Conservation (phyloP, 352 stramenopile species). For the Globisporangium alternatum region DNA sequence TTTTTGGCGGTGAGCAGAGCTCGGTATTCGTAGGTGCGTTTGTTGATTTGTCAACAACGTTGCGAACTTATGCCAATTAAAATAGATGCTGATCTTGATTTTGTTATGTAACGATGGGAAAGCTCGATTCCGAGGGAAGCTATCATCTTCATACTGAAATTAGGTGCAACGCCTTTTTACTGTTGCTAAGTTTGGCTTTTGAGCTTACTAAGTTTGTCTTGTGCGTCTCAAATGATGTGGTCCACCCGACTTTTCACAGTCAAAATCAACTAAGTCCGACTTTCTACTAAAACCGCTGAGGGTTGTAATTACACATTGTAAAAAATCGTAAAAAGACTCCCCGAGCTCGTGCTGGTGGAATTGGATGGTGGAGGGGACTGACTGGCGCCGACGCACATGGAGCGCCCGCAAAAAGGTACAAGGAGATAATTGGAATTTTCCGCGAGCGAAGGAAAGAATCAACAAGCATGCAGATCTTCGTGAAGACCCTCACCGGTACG, state of each 20-base stretch:
- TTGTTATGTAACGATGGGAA: too few species aligned
- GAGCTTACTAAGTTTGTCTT: neutral
- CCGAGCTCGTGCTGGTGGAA: slow-evolving; percentile 4
- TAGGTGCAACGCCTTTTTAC: too few species aligned
- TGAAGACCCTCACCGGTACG: slow-evolving; percentile 36
- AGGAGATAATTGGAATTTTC: slow-evolving; percentile 56
- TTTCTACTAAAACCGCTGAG: neutral
- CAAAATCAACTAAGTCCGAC: neutral
- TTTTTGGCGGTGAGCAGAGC: neutral
- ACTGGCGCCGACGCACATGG: slow-evolving; percentile 9
- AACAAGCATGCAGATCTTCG: slow-evolving; percentile 67
- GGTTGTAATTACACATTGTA: slow-evolving; percentile 16
- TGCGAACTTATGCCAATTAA: too few species aligned
- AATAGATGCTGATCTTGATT: too few species aligned
- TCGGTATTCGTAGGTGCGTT: neutral
- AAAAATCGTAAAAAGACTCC: slow-evolving; percentile 10
- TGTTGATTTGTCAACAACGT: neutral
- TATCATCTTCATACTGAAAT: too few species aligned
- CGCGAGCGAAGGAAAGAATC: slow-evolving; percentile 46
- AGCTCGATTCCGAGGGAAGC: too few species aligned
- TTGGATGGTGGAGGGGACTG: slow-evolving; percentile 32
- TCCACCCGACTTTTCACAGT: neutral
- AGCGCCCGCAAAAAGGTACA: neutral
- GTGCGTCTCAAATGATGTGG: neutral
- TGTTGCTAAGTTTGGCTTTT: too few species aligned